Evolutionary conservation across 1,284 basidiomycete species (phyloP).

Genomic region (Fomes fomentarius): DNA sequence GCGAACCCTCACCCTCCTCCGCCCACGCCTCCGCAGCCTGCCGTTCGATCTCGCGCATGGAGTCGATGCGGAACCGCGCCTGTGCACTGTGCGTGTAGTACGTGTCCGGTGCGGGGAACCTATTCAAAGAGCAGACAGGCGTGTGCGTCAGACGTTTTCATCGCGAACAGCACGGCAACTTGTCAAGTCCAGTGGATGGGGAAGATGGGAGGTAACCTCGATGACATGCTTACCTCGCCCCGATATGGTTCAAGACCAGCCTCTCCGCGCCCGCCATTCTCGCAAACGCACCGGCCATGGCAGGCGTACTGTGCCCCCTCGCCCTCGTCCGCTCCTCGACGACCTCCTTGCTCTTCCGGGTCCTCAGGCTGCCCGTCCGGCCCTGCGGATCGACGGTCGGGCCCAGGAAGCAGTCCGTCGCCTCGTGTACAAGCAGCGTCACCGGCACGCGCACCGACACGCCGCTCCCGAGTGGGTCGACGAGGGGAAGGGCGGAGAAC

Average conservation of each 20-base stretch:
- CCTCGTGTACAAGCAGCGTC: slow-evolving; percentile 75
- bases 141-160: too few species aligned
- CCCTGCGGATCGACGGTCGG: slow-evolving; percentile 47
- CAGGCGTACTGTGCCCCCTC: slow-evolving; percentile 84
- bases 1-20: too few species aligned
- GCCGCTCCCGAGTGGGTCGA: slow-evolving; percentile 7
- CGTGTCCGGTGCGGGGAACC: slow-evolving; percentile 3
- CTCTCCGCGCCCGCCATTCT: slow-evolving; percentile 61
- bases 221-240: slow-evolving; percentile 57
- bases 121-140: too few species aligned
- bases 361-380: slow-evolving; percentile 41
- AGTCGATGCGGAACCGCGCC: slow-evolving; percentile 1
- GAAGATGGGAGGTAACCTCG: too few species aligned
- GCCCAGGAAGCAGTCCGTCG: slow-evolving; percentile 83
- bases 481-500: slow-evolving; percentile 5
- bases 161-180: too few species aligned
- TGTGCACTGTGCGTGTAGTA: not conserved
- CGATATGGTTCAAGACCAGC: slow-evolving; percentile 85
- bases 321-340: slow-evolving; percentile 60
- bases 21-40: too few species aligned
- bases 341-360: slow-evolving; percentile 43
- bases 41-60: too few species aligned
- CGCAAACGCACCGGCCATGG: slow-evolving; percentile 84
- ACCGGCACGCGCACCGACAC: slow-evolving; percentile 18
- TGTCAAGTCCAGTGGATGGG: too few species aligned